A percentile compares a stretch with the other conserved stretches of the same genome.
phyloP scores from a whole-genome alignment of 148 eudicot genomes.

The Simmondsia chinensis region DNA sequence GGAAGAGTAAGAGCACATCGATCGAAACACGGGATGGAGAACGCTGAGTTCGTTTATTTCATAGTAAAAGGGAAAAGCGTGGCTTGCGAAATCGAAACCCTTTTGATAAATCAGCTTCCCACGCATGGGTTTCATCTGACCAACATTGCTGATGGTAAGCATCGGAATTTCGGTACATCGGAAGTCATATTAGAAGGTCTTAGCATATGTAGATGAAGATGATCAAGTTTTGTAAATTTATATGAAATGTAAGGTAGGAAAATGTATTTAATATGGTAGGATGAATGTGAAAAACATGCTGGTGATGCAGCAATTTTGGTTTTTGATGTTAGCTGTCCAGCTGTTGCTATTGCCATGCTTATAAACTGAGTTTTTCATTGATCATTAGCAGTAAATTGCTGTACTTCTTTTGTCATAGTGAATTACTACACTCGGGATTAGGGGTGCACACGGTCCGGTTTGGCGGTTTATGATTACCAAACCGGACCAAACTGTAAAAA shows the following conservation, averaged over 20 bases:
- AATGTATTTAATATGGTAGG: neutral
- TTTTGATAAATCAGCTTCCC: constrained; percentile 83
- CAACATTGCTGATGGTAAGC: constrained; percentile 87
- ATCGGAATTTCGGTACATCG: constrained; percentile 76
- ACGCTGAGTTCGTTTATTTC: constrained; percentile 58
- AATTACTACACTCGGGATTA: no score
- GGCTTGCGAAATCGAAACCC: constrained; percentile 91
- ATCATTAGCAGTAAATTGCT: neutral
- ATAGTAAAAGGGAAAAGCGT: constrained; percentile 78
- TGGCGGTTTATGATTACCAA: no score
- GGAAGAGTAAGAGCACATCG: constrained; percentile 85
- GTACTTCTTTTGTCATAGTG: neutral
- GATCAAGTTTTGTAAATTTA: neutral
- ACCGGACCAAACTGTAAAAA: no score
- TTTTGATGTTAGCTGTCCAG: constrained; percentile 3
- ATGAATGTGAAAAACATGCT: neutral
- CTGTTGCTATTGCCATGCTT: neutral
- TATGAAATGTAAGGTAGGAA: constrained; percentile 2
- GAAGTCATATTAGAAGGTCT: constrained; percentile 34
- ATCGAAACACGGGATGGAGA: constrained; percentile 59
- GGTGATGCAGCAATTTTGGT: constrained; percentile 40
- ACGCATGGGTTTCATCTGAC: constrained; percentile 59
- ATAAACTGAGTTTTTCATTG: neutral
- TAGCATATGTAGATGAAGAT: constrained; percentile 21
- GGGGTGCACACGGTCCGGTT: no score